phyloP scores from a whole-genome alignment of 106 monocot species.

The Gastrodia elata region DNA sequence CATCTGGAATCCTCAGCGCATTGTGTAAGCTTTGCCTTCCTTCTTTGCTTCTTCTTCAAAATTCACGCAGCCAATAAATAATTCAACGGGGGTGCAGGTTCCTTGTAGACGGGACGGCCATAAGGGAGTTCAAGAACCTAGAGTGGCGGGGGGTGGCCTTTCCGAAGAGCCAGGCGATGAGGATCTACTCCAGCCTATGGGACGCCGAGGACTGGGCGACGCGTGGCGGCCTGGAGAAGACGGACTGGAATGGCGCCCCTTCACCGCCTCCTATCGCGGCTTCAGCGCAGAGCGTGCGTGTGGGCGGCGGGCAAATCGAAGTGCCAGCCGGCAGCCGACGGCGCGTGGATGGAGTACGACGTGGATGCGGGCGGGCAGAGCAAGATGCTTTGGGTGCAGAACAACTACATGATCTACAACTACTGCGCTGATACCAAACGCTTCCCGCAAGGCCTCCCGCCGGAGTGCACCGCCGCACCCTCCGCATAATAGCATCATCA shows the following conservation, averaged over 20 bases:
- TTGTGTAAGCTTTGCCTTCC: conserved; percentile 12
- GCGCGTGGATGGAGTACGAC: conserved; percentile 7
- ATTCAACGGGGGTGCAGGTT: conserved; percentile 5
- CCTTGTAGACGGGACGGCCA: conserved; percentile 14
- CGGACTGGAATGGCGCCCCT: conserved; percentile 20
- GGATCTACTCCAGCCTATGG: conserved; percentile 21
- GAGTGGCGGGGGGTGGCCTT: neutral
- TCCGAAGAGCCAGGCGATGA: conserved; percentile 14
- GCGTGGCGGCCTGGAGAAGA: conserved; percentile 16
- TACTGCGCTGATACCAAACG: conserved; percentile 10
- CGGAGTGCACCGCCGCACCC: conserved; percentile 3
- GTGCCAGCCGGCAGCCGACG: neutral
- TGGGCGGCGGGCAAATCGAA: conserved; percentile 2
- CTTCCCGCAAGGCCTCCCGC: conserved; percentile 2
- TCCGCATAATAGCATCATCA: too few species aligned
- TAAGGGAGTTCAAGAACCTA: conserved; percentile 11
- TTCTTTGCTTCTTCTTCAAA: neutral
- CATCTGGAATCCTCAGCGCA: conserved; percentile 34
- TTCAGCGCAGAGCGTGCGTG: conserved; percentile 12
- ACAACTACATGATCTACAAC: conserved; percentile 19
- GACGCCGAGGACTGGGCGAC: conserved; percentile 25
- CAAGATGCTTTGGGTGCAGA: conserved; percentile 10
- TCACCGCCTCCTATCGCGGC: conserved; percentile 18
- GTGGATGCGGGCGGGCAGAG: neutral
- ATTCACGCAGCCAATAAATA: neutral